A percentile compares a stretch with the other conserved stretches of the same genome.
Evolutionary conservation across 805 yeast genomes (phyloP).

Genomic region (Nakazawaea laoshanensis): DNA sequence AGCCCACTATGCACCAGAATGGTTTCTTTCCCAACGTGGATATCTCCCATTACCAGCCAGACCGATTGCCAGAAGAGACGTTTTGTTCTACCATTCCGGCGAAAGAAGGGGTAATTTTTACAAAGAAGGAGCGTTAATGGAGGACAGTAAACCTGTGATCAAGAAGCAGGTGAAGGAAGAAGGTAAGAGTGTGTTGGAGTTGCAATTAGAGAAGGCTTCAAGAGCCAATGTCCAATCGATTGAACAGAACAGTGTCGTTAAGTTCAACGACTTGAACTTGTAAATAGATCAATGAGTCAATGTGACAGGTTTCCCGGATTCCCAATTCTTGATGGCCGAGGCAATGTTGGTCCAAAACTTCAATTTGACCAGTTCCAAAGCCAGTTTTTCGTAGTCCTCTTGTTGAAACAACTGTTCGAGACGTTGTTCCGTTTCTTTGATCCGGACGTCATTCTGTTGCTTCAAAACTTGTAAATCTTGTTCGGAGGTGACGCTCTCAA

Average conservation of each 20-base stretch:
- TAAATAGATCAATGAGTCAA: conserved; percentile 42
- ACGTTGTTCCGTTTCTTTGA: conserved; percentile 32
- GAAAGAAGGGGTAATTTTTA: conserved; percentile 70
- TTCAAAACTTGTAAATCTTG: conserved; percentile 47
- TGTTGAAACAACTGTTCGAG: conserved; percentile 38
- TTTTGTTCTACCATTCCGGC: conserved; percentile 65
- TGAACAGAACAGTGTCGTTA: conserved; percentile 6
- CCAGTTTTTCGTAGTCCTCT: conserved; percentile 50
- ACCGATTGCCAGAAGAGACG: conserved; percentile 77
- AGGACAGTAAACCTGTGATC: conserved; percentile 1
- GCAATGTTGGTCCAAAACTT: conserved; percentile 82
- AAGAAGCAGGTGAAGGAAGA: conserved; percentile 5
- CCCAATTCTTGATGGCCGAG: conserved; percentile 71
- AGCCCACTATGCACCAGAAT: conserved; percentile 71
- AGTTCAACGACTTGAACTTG: conserved; percentile 10
- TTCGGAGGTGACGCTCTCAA: conserved; percentile 57
- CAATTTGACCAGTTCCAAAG: conserved; percentile 58
- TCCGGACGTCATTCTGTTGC: conserved; percentile 48
- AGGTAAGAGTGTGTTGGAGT: conserved; percentile 4
- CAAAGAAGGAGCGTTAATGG: conserved; percentile 21
- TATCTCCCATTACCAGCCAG: conserved; percentile 78
- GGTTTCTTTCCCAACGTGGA: conserved; percentile 62
- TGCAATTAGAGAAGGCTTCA: conserved; percentile 7
- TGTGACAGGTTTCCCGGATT: conserved; percentile 56
- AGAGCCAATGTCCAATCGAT: background rate